A percentile compares a stretch with the other conserved stretches of the same genome.
Conservation (phyloP, 495 filamentous ascomycete genomes). For the Aspergillus bertholletiae region DNA sequence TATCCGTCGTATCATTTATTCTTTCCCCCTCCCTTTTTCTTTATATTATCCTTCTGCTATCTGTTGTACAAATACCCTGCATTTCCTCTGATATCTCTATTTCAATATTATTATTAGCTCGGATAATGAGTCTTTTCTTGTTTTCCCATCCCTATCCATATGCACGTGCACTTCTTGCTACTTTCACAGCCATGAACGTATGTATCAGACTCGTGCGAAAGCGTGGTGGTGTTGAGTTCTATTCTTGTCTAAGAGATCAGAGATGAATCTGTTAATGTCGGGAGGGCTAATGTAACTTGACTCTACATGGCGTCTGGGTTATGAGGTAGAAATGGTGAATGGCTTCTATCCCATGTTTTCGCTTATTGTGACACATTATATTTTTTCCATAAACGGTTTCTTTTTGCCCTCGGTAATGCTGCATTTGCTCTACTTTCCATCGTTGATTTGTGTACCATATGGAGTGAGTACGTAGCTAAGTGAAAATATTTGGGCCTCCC, state of each 20-base stretch:
- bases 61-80: constrained; percentile 26
- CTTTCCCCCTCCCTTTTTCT: constrained; percentile 11
- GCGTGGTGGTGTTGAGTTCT: not conserved
- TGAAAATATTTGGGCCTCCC: not conserved
- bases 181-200: not conserved
- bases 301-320: constrained; percentile 18
- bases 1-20: constrained; percentile 11
- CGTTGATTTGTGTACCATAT: constrained; percentile 15
- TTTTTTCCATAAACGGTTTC: not conserved
- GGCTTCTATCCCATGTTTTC: constrained; percentile 3
- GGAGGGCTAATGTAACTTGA: not conserved
- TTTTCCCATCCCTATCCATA: not conserved
- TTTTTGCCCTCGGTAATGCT: constrained; percentile 4
- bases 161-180: not conserved
- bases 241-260: not conserved
- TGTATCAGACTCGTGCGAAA: not conserved
- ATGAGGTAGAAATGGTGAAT: constrained; percentile 19
- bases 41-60: not conserved
- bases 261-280: not conserved
- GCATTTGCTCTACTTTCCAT: constrained; percentile 1
- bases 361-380: not conserved
- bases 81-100: constrained; percentile 8
- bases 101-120: constrained; percentile 8
- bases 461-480: constrained; percentile 16
- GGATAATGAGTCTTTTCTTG: not conserved